Evolutionary conservation across 768 basidiomycete genomes (phyloP), one percentile per base, ranked within the genome.

Genomic region (Daedalea quercina): DNA sequence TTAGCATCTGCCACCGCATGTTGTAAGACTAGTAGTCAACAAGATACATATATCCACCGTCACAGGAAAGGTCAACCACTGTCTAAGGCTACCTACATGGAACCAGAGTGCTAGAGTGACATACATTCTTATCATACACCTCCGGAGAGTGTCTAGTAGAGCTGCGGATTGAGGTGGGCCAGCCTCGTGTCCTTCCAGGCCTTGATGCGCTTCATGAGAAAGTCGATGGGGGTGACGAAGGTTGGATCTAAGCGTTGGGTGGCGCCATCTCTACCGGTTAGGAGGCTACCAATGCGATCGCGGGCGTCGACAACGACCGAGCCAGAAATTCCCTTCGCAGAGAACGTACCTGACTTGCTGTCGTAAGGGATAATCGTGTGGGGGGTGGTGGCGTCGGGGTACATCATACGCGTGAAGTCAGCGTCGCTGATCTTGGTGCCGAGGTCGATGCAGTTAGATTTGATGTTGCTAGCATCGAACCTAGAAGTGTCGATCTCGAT

Each of bases 141-240:
- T 75, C 67, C 7, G 70, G 72, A 33, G 76, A 76, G 54, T 80
- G 87, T 64, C 86, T 84, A 65, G 84, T 84, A 67, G 81, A 87
- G 73, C n/a, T n/a, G n/a, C 28, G 28, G 28, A 11, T 31, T 4
- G 28, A 31, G 28, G 28, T 31, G 28, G 28, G 28, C 28, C n/a
- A n/a, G n/a, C 6, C 11, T 11, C 28, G 28, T 4, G 28, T 6
- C 4, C 28, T 11, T 11, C 6, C 11, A 6, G 28, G 28, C 28
- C 28, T 31, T 31, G 28, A 31, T 31, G 11, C 28, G 28, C 28
- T 31, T 4, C 6, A 31, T 6, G 28, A 31, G 28, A 4, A 4
- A 31, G 28, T 4, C 28, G 28, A 31, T 6, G 28, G 28, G 28
- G 6, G 28, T 31, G 6, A 11, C 28, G 28, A 6, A 31, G 6